Evolutionary conservation across 257 asterid genomes (phyloP).

Genomic region (Linderniella brevidens): DNA sequence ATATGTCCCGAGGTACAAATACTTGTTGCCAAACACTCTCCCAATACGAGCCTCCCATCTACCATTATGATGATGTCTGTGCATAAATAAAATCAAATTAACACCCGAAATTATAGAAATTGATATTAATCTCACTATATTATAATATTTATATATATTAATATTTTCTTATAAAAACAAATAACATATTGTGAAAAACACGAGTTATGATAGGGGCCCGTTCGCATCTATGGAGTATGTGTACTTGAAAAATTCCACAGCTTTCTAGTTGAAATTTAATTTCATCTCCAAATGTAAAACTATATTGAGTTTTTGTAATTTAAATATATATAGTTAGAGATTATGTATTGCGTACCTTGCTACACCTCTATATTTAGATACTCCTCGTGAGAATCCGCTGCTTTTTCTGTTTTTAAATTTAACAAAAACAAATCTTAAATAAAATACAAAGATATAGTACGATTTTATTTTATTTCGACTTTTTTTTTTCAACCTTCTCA

Average conservation of each 20-base stretch:
- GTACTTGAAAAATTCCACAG: too few species aligned
- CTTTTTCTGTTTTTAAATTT: conserved; percentile 42
- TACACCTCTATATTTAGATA: conserved; percentile 90
- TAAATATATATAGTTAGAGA: too few species aligned
- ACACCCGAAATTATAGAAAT: background rate
- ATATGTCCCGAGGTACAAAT: conserved; percentile 88
- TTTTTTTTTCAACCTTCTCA: conserved; percentile 41
- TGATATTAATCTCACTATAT: background rate
- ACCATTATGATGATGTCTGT: conserved; percentile 92
- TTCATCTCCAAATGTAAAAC: too few species aligned
- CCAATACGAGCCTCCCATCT: conserved; percentile 99
- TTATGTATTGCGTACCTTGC: conserved; percentile 41
- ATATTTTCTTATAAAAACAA: background rate
- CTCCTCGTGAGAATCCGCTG: conserved; percentile 96
- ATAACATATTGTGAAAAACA: background rate
- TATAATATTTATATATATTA: background rate
- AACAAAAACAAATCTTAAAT: background rate
- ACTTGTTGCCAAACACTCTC: conserved; percentile 88
- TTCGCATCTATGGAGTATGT: too few species aligned
- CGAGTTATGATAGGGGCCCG: background rate
- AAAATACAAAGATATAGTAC: background rate
- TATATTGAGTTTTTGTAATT: too few species aligned
- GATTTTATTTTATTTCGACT: background rate
- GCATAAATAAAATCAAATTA: background rate
- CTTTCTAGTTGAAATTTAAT: too few species aligned